Conservation (phyloP, 306 rosid species). For the Dalbergia oliveri region DNA sequence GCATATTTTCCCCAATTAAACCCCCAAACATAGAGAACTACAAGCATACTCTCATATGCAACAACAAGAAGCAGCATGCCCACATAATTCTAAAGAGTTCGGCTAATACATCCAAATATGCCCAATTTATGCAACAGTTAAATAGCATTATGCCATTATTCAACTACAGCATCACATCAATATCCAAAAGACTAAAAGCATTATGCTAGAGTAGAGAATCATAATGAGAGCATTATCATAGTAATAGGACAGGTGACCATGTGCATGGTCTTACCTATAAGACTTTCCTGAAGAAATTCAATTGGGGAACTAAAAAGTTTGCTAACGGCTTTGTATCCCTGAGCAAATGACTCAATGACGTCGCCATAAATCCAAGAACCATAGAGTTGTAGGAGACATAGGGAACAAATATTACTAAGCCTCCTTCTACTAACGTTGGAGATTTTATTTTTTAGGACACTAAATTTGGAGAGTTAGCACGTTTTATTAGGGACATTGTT, state of each 20-base stretch:
- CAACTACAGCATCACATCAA: background rate
- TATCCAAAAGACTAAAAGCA: background rate
- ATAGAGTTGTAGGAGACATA: too few species aligned
- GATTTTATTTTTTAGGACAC: too few species aligned
- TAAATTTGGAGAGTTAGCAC: too few species aligned
- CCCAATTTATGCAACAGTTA: conserved; percentile 61
- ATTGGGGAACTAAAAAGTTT: conserved; percentile 64
- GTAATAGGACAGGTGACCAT: background rate
- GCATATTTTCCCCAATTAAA: too few species aligned
- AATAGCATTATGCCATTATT: background rate
- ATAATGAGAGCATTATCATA: background rate
- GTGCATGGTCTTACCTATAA: conserved; percentile 57
- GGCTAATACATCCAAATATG: conserved; percentile 56
- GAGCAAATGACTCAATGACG: conserved; percentile 59
- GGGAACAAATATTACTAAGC: too few species aligned
- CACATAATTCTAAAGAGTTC: conserved; percentile 56
- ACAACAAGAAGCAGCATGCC: conserved; percentile 57
- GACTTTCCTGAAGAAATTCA: conserved; percentile 73
- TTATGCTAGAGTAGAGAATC: background rate
- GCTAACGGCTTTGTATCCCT: conserved; percentile 58
- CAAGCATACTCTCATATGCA: conserved; percentile 58
- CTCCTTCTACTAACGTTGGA: too few species aligned
- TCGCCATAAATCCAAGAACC: conserved; percentile 49
- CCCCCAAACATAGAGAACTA: too few species aligned
- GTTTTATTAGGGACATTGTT: too few species aligned